Percentiles rank a stretch among this genome's conserved stretches.
Evolutionary conservation across 2,329 filamentous ascomycete genomes (phyloP).

Genomic region (Pezizomycotina sp.): DNA sequence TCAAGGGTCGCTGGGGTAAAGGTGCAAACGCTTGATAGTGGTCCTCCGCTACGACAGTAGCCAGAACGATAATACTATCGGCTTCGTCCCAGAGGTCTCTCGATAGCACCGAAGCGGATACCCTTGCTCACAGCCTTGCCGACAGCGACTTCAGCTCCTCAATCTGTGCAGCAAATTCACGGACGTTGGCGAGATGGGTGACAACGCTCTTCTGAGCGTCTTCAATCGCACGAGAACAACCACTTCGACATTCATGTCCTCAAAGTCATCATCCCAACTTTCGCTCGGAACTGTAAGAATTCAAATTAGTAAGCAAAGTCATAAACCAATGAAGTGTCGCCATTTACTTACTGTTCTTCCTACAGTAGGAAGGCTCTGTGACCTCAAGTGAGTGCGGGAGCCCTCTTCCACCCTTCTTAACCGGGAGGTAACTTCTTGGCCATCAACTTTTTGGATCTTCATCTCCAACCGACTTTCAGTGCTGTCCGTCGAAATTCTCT

Average conservation of each 20-base stretch:
- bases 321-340: no score
- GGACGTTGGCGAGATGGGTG: conserved; percentile 67
- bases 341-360: no score
- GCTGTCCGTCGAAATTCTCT: no score
- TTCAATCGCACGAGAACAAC: conserved; percentile 62
- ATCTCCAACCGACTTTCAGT: no score
- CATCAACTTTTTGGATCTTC: no score
- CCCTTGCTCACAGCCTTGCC: conserved; percentile 52
- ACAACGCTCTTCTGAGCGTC: conserved; percentile 68
- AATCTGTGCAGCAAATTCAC: conserved; percentile 64
- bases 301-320: conserved; percentile 13
- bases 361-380: no score
- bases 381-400: no score
- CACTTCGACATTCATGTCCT: conserved; percentile 39
- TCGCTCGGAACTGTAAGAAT: conserved; percentile 39
- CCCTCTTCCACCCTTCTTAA: no score
- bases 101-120: conserved; percentile 44
- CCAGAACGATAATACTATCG: conserved; percentile 74
- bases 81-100: conserved; percentile 59
- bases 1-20: conserved; percentile 9
- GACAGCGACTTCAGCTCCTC: conserved; percentile 64
- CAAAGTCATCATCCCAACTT: conserved; percentile 82
- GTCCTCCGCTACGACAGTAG: conserved; percentile 49
- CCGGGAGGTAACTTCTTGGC: no score
- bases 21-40: conserved; percentile 20